Base-by-base conservation (phyloP, 106 monocot genomes). In the Dendrobium officinale region DNA sequence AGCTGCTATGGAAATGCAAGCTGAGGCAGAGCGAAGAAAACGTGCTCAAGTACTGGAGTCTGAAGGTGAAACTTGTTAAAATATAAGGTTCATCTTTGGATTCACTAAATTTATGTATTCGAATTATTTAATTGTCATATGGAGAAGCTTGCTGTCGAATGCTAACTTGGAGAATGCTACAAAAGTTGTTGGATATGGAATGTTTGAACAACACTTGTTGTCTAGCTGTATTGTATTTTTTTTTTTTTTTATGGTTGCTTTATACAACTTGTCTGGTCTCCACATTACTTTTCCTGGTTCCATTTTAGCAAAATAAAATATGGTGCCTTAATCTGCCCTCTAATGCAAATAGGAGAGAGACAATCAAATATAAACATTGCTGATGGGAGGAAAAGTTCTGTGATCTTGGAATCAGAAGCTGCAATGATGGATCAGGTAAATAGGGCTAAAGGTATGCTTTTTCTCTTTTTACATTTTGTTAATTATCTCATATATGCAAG, bases 1-100 rank as follows among this genome's bases (percentile, higher is more conserved):
- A 84, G 86, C 89, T 51, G 95, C 98, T 77, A 99, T 99, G 98
- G 95, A 99, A 83, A 99, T 99, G 98, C 98, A 99, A 87, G 95
- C 95, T 74, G 98, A 91, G 91, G 98, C 98, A 61, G 98, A 99
- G 84, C 89, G 98, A 79, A 92, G 83, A 87, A 99, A 93, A 67
- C 91, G 98, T 82, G 98, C 98, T 77, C 92, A 95, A 82, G 85
- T 99, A 86, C 98, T 99, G 49, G 98, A 95, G 31, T 91, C 98
- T 78, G 95, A 99, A 99, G 95, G 98, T 95, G 43, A 75, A 73
- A 77, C n/a, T 79, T 83, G 5, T 73, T 7, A 24, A 77, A 40
- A 5, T 67, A 51, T 27, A 76, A 48, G 24, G 49, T 76, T 76
- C 49, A 76, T 48, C 47, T 76, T 76, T 76, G 17, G 10, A 18